Base-by-base conservation (phyloP, 805 yeast genomes). In the Metschnikowia gruessii region DNA sequence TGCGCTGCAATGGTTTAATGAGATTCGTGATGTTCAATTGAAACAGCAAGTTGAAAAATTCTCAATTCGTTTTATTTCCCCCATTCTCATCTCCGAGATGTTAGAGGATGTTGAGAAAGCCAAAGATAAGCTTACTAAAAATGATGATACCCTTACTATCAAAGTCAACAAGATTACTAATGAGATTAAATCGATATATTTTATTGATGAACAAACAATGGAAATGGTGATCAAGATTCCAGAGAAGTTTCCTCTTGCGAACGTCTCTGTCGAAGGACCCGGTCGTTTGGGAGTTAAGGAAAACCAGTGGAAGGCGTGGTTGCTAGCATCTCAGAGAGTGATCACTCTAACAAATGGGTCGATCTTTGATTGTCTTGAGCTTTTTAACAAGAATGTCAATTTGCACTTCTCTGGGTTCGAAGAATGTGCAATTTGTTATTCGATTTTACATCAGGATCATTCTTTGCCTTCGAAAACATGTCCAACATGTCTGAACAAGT, bases 371-470 rank as follows among this genome's bases (percentile, higher is more conserved):
- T 82, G 90, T 2, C 73, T 87, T 41, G 82, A 80, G 48, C 71
- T 84, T 30, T 82, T 85, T 64, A 80, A 79, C 58, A 81, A 80
- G 55, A 88, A 92, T 58, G 90, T 89, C 43, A 78, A 81, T 45
- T 74, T 87, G 56, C 95, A 91, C 61, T 91, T 95, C 64, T 86
- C 91, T 8, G 97, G 97, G 0, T 90, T 88, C 54, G 97, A 89
- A 59, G 98, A 92, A 50, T 94, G 99, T 76, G 96, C 98, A 2
- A 90, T 94, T 55, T 94, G 99, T 64, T 94, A 94, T 64, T 86
- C 96, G 13, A 85, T 92, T 46, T 69, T 94, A 53, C 96, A 91
- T 61, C 90, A 86, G 51, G 97, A 90, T 59, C 87, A 87, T 58
- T 85, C 96, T 7, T 75, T 94, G 48, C 99, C 99, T 6, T 81